Base-by-base conservation (phyloP, 1,139 yeast species). In the Diutina sp. region DNA sequence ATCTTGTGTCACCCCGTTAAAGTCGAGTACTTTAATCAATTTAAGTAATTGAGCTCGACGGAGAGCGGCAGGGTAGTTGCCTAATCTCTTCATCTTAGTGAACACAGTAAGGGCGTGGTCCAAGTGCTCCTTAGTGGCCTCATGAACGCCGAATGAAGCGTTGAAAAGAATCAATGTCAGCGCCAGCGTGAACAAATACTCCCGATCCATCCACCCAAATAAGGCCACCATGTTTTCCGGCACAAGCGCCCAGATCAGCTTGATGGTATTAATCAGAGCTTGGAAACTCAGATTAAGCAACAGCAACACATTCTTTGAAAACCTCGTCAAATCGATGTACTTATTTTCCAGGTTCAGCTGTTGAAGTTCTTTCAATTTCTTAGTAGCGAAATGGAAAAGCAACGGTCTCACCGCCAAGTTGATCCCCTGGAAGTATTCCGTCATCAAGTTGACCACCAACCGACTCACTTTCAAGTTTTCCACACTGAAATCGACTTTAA, bases 131-230 rank as follows among this genome's bases (percentile, higher is more conserved):
- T 77, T 76, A 0, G 95, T 87, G 18, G 88, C 88, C 45, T 84
- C 89, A 65, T 87, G 89, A 6, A 87, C 86, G 8, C 95, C 95
- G 70, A 88, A 88, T 0, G 95, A 87, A 0, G 90, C 86, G 66
- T 85, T 87, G 66, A 86, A 87, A 46, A 88, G 71, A 14, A 87
- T 81, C 57, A 88, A 71, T 0, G 96, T 88, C 6, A 90, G 87
- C 0, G 95, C 85, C 0, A 95, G 83, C 0, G 93, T 86, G 67
- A 87, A 88, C 38, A 87, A 71, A 66, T 88, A 88, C 65, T 89
- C 96, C 63, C 96, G 73, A 66, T 89, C 96, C 90, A 88, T 86
- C 76, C 90, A 88, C 0, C 96, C 95, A 71, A 87, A 88, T 50
- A 87, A 69, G 0, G 96, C 93, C 35, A 87, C 85, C 87, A 86